Conservation (phyloP, 495 filamentous ascomycete genomes). For the Neurospora intermedia region DNA sequence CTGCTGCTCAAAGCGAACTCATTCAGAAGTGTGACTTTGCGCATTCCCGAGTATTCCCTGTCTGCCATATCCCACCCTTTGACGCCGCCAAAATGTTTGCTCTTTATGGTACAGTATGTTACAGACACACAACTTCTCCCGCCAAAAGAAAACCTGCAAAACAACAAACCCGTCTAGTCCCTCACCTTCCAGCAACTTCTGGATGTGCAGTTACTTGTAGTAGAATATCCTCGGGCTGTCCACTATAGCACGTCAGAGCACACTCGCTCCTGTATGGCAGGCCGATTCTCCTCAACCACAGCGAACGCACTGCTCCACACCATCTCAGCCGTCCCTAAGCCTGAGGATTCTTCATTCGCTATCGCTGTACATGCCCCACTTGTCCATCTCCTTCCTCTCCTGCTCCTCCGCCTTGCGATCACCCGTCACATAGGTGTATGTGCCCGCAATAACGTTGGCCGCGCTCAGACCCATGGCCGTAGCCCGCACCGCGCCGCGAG, state of each 20-base stretch:
- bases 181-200: background rate
- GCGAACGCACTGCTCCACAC: background rate
- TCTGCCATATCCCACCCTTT: background rate
- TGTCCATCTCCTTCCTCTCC: constrained; percentile 33
- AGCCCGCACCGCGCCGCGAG: constrained; percentile 60
- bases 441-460: constrained; percentile 60
- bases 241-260: background rate
- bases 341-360: constrained; percentile 5
- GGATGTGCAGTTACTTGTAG: background rate
- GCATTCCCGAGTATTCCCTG: background rate
- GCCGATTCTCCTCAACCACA: background rate
- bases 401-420: constrained; percentile 39
- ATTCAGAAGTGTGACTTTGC: background rate
- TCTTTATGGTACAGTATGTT: background rate
- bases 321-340: background rate
- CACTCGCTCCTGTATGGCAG: background rate
- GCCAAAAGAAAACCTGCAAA: background rate
- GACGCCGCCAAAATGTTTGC: background rate
- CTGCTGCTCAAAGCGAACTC: background rate
- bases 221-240: background rate
- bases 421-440: constrained; percentile 59
- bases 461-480: constrained; percentile 59
- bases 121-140: background rate
- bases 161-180: background rate
- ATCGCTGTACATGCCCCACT: constrained; percentile 29